phyloP scores from a whole-genome alignment of 2,329 filamentous ascomycete species.

The Trichoderma sp. region DNA sequence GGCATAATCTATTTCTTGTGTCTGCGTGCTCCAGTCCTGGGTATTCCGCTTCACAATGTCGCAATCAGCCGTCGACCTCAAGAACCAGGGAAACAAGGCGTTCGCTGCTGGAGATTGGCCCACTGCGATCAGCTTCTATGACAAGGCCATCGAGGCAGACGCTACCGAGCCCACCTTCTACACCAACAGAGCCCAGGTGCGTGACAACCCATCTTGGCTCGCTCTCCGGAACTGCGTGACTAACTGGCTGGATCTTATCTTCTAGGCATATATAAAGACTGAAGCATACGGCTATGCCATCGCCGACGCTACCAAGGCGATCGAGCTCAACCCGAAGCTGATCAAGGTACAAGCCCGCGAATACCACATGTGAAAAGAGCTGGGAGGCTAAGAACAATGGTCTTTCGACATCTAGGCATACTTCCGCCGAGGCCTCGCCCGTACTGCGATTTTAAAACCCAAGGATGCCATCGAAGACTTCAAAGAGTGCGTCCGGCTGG shows the following conservation, averaged over 20 bases:
- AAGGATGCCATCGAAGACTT: slow-evolving; percentile 91
- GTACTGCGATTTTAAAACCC: slow-evolving; percentile 87
- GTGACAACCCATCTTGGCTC: slow-evolving; percentile 36
- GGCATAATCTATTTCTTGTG: not conserved
- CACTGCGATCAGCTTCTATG: slow-evolving; percentile 79
- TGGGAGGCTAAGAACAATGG: slow-evolving; percentile 22
- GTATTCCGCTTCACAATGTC: slow-evolving; percentile 43
- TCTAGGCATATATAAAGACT: slow-evolving; percentile 87
- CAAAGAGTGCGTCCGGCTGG: slow-evolving; percentile 84
- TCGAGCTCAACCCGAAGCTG: slow-evolving; percentile 85
- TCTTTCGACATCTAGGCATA: slow-evolving; percentile 66
- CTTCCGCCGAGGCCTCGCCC: slow-evolving; percentile 89
- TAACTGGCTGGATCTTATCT: slow-evolving; percentile 40
- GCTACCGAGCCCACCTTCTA: slow-evolving; percentile 86
- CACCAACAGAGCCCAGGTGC: slow-evolving; percentile 91
- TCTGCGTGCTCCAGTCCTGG: slow-evolving; percentile 22
- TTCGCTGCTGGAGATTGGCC: slow-evolving; percentile 88
- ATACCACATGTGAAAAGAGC: not conserved
- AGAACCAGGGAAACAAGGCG: slow-evolving; percentile 92
- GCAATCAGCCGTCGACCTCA: slow-evolving; percentile 77
- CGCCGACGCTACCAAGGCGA: slow-evolving; percentile 84
- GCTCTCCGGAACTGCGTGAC: slow-evolving; percentile 48
- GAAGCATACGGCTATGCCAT: slow-evolving; percentile 95
- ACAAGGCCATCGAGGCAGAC: slow-evolving; percentile 83
- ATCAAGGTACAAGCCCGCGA: slow-evolving; percentile 69